These are phyloP conservation scores for Porphyra umbilicalis DNA, from an alignment of 31 red algal genomes.

Conservation along the genomic window DNA sequence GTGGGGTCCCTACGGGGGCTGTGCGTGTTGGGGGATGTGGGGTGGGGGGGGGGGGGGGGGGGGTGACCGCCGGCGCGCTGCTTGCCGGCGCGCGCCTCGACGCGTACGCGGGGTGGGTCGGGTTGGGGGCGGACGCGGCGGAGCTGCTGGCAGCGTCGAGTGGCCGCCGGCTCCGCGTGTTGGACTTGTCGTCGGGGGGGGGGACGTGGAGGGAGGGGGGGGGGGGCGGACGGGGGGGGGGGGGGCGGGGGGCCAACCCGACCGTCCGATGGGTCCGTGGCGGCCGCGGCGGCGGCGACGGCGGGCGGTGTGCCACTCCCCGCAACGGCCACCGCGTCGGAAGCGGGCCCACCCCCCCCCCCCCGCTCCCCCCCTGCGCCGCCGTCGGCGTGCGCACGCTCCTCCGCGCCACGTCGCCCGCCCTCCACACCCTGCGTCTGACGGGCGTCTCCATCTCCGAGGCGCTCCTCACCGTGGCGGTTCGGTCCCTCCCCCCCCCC, in stretches of 20 bases:
- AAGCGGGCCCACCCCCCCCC: not conserved
- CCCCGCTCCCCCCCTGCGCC: not conserved
- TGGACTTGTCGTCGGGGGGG: not conserved
- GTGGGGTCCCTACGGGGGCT: not conserved
- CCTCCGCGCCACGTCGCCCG: not conserved
- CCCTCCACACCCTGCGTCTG: not conserved
- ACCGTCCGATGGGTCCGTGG: not conserved
- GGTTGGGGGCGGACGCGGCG: not conserved
- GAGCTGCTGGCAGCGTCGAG: not conserved
- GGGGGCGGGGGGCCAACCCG: not conserved
- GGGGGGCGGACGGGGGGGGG: not conserved
- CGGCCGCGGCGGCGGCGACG: not conserved
- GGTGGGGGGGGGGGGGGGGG: not conserved
- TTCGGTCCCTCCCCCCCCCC: not conserved
- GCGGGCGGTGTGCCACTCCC: not conserved
- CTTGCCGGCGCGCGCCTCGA: not conserved
- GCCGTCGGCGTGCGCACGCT: not conserved
- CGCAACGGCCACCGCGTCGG: not conserved
- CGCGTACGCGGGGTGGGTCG: not conserved
- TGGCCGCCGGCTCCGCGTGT: not conserved
- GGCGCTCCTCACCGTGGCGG: not conserved
- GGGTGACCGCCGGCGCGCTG: not conserved
- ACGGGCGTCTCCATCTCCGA: not conserved
- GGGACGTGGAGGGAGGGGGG: not conserved
- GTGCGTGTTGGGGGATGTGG: not conserved